Base-by-base conservation (phyloP, 2,329 filamentous ascomycete species). In the Calonectria pseudoreteaudii region DNA sequence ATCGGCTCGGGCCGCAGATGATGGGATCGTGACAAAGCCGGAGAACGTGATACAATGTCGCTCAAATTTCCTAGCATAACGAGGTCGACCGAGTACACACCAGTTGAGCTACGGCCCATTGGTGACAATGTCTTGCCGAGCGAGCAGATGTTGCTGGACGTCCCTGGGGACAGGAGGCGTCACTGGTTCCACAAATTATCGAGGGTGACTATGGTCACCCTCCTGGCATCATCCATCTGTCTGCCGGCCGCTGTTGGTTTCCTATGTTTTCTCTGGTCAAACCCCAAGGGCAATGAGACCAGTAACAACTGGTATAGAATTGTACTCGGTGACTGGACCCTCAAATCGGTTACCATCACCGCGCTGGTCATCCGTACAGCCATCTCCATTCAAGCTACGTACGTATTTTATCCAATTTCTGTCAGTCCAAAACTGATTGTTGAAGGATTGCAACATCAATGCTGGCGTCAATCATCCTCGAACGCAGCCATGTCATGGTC, bases 401-500 rank as follows among this genome's bases (percentile, higher is more conserved):
- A 44, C 3, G 68, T 52, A 18, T 4, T 53, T n/a, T 26, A 1
- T 8, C 18, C 18, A n/a, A 3, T 16, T 14, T 26, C 9, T 4
- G 1, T 16, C 20, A 9, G 14, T 30, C n/a, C 11, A 52, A 26
- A 4, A 28, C 30, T 69, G 44, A 69, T 20, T 23, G 1, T 8
- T 18, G 18, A 30, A 70, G 68, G 6, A 70, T 70, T 11, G 50
- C 56, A 11, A 70, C 68, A n/a, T 65, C 56, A 7, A 70, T 70
- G 56, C 31, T 70, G 41, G 67, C 67, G 1, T 70, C 67, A 4
- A 70, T 70, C 67, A 70, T 70, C 14, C 23, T 70, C 16, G 67
- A 70, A 26, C 67, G 47, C 13, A 44, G 47, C n/a, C 50, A 36
- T 7, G 47, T 70, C 20, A 34, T 44, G 26, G 18, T 70, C 2